Conservation (phyloP, 23 red algal species). For the Rhodosorus marinus region DNA sequence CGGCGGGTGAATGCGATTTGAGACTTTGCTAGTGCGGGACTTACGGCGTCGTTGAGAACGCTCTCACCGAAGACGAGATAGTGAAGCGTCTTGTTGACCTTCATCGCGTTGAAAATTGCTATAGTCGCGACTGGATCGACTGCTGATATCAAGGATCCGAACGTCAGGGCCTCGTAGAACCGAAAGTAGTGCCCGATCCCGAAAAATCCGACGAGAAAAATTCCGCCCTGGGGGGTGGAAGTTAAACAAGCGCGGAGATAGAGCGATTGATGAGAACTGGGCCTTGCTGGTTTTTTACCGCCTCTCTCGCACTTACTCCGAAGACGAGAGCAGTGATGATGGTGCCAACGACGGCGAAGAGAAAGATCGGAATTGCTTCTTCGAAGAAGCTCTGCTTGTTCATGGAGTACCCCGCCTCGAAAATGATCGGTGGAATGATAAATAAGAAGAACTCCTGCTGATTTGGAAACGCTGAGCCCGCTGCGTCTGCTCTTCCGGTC, state of each 20-base stretch:
- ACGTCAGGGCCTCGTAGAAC: constrained; percentile 91
- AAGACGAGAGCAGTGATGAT: constrained; percentile 68
- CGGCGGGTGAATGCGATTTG: no score
- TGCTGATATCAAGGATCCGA: constrained; percentile 85
- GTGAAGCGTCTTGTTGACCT: constrained; percentile 94
- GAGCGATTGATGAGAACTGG: no score
- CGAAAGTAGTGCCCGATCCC: constrained; percentile 47
- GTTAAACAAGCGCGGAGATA: no score
- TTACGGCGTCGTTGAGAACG: constrained; percentile 96
- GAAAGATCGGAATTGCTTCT: constrained; percentile 50
- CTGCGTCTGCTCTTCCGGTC: constrained; percentile 35
- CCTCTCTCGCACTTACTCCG: no score
- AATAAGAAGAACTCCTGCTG: constrained; percentile 97
- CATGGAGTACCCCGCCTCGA: constrained; percentile 91
- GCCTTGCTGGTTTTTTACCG: no score
- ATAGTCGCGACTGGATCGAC: constrained; percentile 99
- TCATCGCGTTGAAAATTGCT: constrained; percentile 87
- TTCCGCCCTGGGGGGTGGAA: no score
- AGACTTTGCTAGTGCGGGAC: no score
- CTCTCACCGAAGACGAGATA: constrained; percentile 96
- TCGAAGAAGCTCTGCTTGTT: constrained; percentile 86
- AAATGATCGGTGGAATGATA: constrained; percentile 83
- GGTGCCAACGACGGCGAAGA: constrained; percentile 81
- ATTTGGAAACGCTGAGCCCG: constrained; percentile 55
- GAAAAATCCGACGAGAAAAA: constrained; percentile 60